Conservation (phyloP, 106 monocot genomes). For the Dendrobium nobile region DNA sequence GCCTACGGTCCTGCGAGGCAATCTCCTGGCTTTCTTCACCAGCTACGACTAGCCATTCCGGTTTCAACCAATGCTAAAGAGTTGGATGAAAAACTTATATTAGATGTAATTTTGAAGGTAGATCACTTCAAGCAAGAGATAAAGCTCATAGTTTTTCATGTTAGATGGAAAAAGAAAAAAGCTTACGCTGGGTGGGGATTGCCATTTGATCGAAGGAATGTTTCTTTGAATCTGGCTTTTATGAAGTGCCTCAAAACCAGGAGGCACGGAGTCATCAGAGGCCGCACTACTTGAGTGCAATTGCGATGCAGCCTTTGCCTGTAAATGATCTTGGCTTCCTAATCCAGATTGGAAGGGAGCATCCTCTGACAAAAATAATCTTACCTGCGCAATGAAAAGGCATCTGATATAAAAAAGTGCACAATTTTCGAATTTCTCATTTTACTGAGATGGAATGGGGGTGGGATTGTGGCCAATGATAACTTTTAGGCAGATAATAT, state of each 20-base stretch:
- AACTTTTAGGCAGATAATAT: not conserved
- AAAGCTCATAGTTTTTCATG: not conserved
- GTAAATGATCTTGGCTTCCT: constrained; percentile 63
- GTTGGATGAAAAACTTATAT: not conserved
- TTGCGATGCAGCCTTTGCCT: constrained; percentile 73
- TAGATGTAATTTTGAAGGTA: not conserved
- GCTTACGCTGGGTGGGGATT: constrained; percentile 49
- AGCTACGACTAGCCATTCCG: constrained; percentile 73
- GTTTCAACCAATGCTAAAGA: constrained; percentile 43
- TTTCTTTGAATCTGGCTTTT: constrained; percentile 22
- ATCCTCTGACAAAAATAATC: constrained; percentile 84
- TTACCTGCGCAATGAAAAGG: constrained; percentile 46
- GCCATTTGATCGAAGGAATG: constrained; percentile 68
- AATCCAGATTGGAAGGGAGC: constrained; percentile 61
- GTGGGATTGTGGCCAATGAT: not conserved
- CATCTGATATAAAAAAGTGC: not conserved
- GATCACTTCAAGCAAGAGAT: not conserved
- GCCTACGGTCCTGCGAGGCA: constrained; percentile 46
- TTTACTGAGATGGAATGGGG: no score
- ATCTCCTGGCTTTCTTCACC: constrained; percentile 82
- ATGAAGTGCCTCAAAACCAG: constrained; percentile 55
- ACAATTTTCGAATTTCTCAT: not conserved
- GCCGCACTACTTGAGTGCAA: constrained; percentile 33
- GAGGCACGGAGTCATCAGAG: constrained; percentile 64
- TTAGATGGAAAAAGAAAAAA: not conserved